These are phyloP conservation scores for Dichomitus squalens DNA, from an alignment of 1,284 basidiomycete genomes.

Conservation along the genomic window DNA sequence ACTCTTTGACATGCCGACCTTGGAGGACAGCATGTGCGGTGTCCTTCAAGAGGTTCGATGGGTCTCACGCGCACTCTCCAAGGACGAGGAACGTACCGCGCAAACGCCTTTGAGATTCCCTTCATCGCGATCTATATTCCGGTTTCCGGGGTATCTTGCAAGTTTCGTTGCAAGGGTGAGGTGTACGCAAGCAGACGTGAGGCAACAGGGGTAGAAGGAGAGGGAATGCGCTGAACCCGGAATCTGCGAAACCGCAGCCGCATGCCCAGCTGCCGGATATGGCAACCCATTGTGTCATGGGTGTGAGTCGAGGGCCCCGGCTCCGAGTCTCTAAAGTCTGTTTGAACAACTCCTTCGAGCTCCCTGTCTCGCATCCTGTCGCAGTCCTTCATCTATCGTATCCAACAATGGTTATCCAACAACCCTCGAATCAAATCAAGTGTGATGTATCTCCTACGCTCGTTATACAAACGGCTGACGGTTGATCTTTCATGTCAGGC, in stretches of 20 bases:
- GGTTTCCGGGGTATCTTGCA: neutral
- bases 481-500: conserved; percentile 43
- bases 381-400: neutral
- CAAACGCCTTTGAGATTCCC: conserved; percentile 77
- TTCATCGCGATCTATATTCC: conserved; percentile 57
- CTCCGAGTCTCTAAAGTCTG: neutral
- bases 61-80: neutral
- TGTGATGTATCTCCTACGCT: conserved; percentile 32
- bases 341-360: neutral
- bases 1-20: conserved; percentile 93
- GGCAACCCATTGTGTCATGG: conserved; percentile 12
- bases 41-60: conserved; percentile 53
- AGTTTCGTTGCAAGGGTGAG: neutral
- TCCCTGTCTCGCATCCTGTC: neutral
- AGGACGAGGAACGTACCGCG: conserved; percentile 53
- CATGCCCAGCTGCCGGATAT: conserved; percentile 1
- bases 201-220: neutral
- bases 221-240: neutral
- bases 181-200: neutral
- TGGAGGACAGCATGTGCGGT: conserved; percentile 84
- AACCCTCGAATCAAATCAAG: conserved; percentile 90
- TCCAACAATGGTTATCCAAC: conserved; percentile 62
- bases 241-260: conserved; percentile 15
- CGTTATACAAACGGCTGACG: conserved; percentile 12
- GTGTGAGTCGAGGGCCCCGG: conserved; percentile 10